phyloP scores from a whole-genome alignment of 257 asterid species.

The Eucommia ulmoides region DNA sequence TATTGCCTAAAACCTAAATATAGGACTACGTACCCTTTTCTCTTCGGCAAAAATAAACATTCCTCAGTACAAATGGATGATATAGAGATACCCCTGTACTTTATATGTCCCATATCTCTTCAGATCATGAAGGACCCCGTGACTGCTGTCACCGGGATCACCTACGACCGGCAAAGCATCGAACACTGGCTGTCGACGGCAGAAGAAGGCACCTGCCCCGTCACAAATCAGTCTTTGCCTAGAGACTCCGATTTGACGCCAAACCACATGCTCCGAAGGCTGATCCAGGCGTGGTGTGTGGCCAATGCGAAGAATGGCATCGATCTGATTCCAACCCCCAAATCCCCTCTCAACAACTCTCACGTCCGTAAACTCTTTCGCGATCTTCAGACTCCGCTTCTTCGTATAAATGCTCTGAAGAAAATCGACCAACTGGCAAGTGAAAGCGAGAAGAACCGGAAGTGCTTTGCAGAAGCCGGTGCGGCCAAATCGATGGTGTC shows the following conservation, averaged over 20 bases:
- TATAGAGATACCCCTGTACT: conserved; percentile 66
- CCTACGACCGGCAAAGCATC: conserved; percentile 79
- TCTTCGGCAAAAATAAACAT: too few species aligned
- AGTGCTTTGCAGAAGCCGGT: conserved; percentile 53
- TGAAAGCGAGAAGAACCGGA: conserved; percentile 39
- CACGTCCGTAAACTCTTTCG: conserved; percentile 37
- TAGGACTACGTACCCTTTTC: too few species aligned
- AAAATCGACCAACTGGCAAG: conserved; percentile 33
- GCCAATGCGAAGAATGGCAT: conserved; percentile 47
- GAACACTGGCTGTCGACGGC: conserved; percentile 50
- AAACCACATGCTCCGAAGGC: conserved; percentile 71
- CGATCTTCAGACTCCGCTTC: conserved; percentile 14
- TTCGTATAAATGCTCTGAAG: conserved; percentile 18
- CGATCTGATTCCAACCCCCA: conserved; percentile 74
- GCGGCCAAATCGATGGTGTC: conserved; percentile 32
- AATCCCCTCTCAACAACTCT: conserved; percentile 34
- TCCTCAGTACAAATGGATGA: too few species aligned
- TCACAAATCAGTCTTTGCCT: conserved; percentile 54
- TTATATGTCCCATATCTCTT: conserved; percentile 81
- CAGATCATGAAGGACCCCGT: conserved; percentile 92
- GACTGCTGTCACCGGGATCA: conserved; percentile 72
- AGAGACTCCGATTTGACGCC: conserved; percentile 54
- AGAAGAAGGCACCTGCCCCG: conserved; percentile 39
- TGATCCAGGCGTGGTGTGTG: conserved; percentile 79
- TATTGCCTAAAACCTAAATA: too few species aligned